Evolutionary conservation across 2,329 filamentous ascomycete genomes (phyloP).

Genomic region (Onygenales sp.): DNA sequence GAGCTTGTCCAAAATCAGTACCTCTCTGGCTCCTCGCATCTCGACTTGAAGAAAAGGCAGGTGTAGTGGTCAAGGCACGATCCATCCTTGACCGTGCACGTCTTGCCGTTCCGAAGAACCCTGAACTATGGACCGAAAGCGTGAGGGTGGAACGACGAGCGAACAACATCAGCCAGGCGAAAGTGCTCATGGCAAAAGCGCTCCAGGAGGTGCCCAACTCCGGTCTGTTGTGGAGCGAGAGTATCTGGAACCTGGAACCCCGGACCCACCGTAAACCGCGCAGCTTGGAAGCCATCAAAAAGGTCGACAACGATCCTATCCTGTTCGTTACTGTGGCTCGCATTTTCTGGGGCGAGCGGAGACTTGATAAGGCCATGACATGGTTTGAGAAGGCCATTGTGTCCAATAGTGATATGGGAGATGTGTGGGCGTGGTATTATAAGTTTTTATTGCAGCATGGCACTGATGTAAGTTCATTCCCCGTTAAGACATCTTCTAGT

Average conservation of each 20-base stretch:
- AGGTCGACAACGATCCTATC: conserved; percentile 82
- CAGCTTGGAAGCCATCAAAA: conserved; percentile 89
- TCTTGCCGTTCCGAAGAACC: conserved; percentile 73
- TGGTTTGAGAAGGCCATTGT: conserved; percentile 98
- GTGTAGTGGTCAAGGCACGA: conserved; percentile 80
- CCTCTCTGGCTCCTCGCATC: conserved; percentile 84
- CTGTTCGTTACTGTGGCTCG: conserved; percentile 87
- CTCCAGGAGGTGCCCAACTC: conserved; percentile 83
- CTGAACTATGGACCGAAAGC: conserved; percentile 86
- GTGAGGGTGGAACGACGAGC: conserved; percentile 84
- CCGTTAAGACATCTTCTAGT: conserved; percentile 6
- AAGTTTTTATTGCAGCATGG: conserved; percentile 89
- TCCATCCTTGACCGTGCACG: conserved; percentile 88
- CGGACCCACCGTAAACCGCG: conserved; percentile 88
- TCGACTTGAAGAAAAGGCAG: conserved; percentile 75
- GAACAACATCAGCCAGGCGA: conserved; percentile 72
- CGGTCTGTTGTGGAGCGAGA: conserved; percentile 84
- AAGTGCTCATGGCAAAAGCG: conserved; percentile 85
- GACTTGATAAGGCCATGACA: conserved; percentile 83
- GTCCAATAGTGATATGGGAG: conserved; percentile 75
- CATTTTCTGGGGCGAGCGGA: conserved; percentile 91
- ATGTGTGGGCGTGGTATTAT: conserved; percentile 98
- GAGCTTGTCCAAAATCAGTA: conserved; percentile 74
- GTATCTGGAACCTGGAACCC: conserved; percentile 87
- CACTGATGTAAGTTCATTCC: conserved; percentile 49